Evolutionary conservation across 2,329 filamentous ascomycete genomes (phyloP), one percentile per base, ranked within the genome.

Genomic region (Chrysosporium queenslandicum): DNA sequence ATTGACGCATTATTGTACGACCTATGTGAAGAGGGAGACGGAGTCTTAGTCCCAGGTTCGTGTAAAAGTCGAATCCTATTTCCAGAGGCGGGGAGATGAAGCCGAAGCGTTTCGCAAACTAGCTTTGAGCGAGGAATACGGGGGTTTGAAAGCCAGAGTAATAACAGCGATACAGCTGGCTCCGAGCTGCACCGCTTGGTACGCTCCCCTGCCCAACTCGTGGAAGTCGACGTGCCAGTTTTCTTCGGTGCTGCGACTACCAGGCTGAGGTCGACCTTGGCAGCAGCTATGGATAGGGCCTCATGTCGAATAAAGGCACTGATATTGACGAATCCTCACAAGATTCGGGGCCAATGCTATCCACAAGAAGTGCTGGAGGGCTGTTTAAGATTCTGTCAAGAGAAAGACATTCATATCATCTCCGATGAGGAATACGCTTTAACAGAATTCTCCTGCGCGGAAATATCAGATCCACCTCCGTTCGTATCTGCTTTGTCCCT

Each of bases 21-120:
- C 29, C 64, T 70, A 18, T 68, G 65, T 52, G 64, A 68, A 7
- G 36, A 58, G 1, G 66, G 63, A 18, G 66, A 69, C 46, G 64
- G 62, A 0, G 51, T 68, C 0, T 55, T 69, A 0, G 52, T 68
- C 2, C 59, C 62, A 1, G 60, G 52, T 3, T 64, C 64, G 20
- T 66, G n/a, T 5, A 18, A 56, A 41, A 67, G 66, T 64, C 61
- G 60, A 61, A 52, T 39, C 60, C 56, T 53, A 32, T 48, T 32
- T 40, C 14, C 20, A 46, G 8, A 21, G 37, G 16, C 1, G 30
- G 20, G 12, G 20, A 49, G 21, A 3, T 18, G 16, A 9, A 23
- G 9, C 14, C 16, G 20, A 36, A 25, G 16, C 9, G 11, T 14
- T 14, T 34, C 32, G 32, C 27, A 30, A 11, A 5, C 32, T 34